Evolutionary conservation across 2,329 filamentous ascomycete genomes (phyloP).

Genomic region (Aspergillus melleus): DNA sequence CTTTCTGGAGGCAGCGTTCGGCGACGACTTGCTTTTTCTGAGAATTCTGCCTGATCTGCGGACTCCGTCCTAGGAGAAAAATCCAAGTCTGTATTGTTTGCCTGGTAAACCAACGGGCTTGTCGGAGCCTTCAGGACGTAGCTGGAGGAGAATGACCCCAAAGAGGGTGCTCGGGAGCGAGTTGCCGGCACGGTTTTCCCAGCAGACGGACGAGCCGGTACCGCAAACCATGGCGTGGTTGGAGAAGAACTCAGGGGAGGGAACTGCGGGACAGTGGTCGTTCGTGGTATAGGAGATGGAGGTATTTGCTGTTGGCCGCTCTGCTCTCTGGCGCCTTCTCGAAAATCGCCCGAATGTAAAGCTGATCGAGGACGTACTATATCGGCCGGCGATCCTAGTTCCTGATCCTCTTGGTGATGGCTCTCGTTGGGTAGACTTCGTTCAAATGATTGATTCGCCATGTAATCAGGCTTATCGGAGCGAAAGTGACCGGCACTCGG

Average conservation of each 20-base stretch:
- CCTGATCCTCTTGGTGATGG: slow-evolving; percentile 37
- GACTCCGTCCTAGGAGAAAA: slow-evolving; percentile 56
- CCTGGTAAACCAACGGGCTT: slow-evolving; percentile 85
- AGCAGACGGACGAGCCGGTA: slow-evolving; percentile 26
- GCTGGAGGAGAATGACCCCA: slow-evolving; percentile 72
- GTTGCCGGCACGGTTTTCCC: slow-evolving; percentile 15
- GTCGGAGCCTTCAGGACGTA: slow-evolving; percentile 87
- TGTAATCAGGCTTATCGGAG: slow-evolving; percentile 28
- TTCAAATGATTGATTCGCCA: slow-evolving; percentile 13
- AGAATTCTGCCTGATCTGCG: slow-evolving; percentile 50
- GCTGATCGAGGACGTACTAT: slow-evolving; percentile 82
- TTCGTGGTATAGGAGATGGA: slow-evolving; percentile 21
- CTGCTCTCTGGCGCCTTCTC: slow-evolving; percentile 42
- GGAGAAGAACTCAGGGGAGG: slow-evolving; percentile 49
- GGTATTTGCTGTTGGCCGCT: slow-evolving; percentile 28
- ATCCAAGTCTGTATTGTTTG: slow-evolving; percentile 78
- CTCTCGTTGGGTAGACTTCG: slow-evolving; percentile 17
- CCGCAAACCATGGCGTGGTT: slow-evolving; percentile 56
- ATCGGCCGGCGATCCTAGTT: slow-evolving; percentile 57
- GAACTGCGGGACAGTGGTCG: slow-evolving; percentile 13
- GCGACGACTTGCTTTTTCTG: slow-evolving; percentile 58
- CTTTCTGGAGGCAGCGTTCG: slow-evolving; percentile 70
- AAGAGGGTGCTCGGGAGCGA: slow-evolving; percentile 56
- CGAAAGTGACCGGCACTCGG: slow-evolving; percentile 10
- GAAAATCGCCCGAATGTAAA: slow-evolving; percentile 63